These are phyloP conservation scores for Insectozyma bohioensis DNA, from an alignment of 1,139 yeast genomes.

Conservation along the genomic window DNA sequence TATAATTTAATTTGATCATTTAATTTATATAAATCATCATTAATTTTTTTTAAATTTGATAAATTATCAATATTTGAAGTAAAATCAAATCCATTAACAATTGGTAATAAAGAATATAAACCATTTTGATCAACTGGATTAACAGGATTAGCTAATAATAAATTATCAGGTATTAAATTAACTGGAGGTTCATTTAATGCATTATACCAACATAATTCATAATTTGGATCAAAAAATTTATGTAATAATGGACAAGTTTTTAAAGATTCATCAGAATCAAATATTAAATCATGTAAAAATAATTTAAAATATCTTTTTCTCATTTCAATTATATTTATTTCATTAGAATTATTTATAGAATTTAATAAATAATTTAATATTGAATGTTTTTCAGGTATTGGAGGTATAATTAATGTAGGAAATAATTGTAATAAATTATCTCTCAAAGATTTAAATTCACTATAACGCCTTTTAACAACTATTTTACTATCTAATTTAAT, in stretches of 20 bases:
- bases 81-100: slow-evolving; percentile 37
- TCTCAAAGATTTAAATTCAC: slow-evolving; percentile 55
- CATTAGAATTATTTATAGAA: slow-evolving; percentile 39
- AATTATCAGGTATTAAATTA: slow-evolving; percentile 38
- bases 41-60: slow-evolving; percentile 31
- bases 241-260: slow-evolving; percentile 34
- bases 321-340: slow-evolving; percentile 39
- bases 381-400: slow-evolving; percentile 60
- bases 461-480: slow-evolving; percentile 50
- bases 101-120: slow-evolving; percentile 41
- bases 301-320: slow-evolving; percentile 40
- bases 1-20: slow-evolving; percentile 36
- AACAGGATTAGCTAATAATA: slow-evolving; percentile 45
- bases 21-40: slow-evolving; percentile 37
- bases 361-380: slow-evolving; percentile 41
- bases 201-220: slow-evolving; percentile 48
- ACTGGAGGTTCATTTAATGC: slow-evolving; percentile 50
- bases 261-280: slow-evolving; percentile 25
- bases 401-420: slow-evolving; percentile 54
- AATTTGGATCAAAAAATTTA: slow-evolving; percentile 50
- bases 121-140: slow-evolving; percentile 49
- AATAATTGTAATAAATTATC: slow-evolving; percentile 43
- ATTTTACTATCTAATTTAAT: slow-evolving; percentile 18
- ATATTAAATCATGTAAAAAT: slow-evolving; percentile 39
- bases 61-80: slow-evolving; percentile 33